Percentiles rank a stretch among this genome's conserved stretches.
These are phyloP conservation scores for Pilatotrama ljubarskyi DNA, from an alignment of 768 basidiomycete species.

Conservation along the genomic window DNA sequence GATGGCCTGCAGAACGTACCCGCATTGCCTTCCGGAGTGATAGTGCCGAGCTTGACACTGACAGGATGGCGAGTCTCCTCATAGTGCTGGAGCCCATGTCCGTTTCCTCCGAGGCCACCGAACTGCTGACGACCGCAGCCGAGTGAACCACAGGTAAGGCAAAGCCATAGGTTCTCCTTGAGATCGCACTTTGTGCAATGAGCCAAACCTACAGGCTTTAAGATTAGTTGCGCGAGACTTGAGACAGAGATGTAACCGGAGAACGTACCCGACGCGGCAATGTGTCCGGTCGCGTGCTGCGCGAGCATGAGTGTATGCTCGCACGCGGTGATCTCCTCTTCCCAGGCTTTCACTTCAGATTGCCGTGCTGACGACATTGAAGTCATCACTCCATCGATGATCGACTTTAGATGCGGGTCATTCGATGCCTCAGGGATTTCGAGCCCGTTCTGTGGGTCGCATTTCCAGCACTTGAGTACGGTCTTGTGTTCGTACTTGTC, in stretches of 20 bases:
- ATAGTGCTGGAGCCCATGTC: slow-evolving; percentile 85
- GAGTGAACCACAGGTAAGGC: slow-evolving; percentile 85
- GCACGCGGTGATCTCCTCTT: slow-evolving; percentile 89
- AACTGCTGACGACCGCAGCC: slow-evolving; percentile 88
- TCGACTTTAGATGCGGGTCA: slow-evolving; percentile 47
- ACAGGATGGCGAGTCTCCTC: slow-evolving; percentile 71
- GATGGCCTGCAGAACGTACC: slow-evolving; percentile 62
- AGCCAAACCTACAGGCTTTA: slow-evolving; percentile 57
- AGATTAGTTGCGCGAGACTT: neutral
- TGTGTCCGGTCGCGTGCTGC: slow-evolving; percentile 48
- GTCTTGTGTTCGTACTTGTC: slow-evolving; percentile 80
- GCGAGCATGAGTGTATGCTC: slow-evolving; percentile 69
- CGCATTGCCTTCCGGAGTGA: slow-evolving; percentile 91
- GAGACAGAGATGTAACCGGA: neutral
- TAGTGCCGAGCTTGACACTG: slow-evolving; percentile 93
- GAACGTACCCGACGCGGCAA: slow-evolving; percentile 53
- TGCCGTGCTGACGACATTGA: slow-evolving; percentile 89
- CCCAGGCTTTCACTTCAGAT: slow-evolving; percentile 96
- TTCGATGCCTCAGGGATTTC: slow-evolving; percentile 43
- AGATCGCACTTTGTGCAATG: slow-evolving; percentile 84
- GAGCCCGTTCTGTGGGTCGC: slow-evolving; percentile 51
- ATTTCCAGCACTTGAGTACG: slow-evolving; percentile 74
- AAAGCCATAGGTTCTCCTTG: slow-evolving; percentile 93
- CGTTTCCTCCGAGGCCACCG: slow-evolving; percentile 82
- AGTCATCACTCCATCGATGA: slow-evolving; percentile 70